phyloP scores from a whole-genome alignment of 306 rosid genomes.

The cucumber (Cucumis sativus) region Cucumber_9930_V3 NC_026661.2:1976501-1977000 shows the following conservation, averaged over 20 bases:
- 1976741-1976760: neutral
- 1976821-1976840: neutral
- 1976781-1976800: neutral
- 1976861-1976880: neutral
- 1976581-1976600: neutral
- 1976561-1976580: neutral
- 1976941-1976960: constrained; percentile 12
- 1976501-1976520: neutral
- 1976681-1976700: neutral
- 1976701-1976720: neutral
- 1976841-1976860: neutral
- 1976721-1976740: neutral
- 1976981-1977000: constrained; percentile 21
- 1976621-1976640: neutral
- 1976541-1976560: neutral
- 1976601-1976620: neutral
- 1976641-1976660: neutral
- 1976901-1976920: neutral
- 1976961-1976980: constrained; percentile 14
- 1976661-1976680: neutral
- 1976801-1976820: neutral
- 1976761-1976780: neutral
- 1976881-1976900: neutral
- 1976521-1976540: neutral
- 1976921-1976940: neutral